These are phyloP conservation scores for Kodamaea derodonti DNA, from an alignment of 1,139 yeast species.

Conservation along the genomic window DNA sequence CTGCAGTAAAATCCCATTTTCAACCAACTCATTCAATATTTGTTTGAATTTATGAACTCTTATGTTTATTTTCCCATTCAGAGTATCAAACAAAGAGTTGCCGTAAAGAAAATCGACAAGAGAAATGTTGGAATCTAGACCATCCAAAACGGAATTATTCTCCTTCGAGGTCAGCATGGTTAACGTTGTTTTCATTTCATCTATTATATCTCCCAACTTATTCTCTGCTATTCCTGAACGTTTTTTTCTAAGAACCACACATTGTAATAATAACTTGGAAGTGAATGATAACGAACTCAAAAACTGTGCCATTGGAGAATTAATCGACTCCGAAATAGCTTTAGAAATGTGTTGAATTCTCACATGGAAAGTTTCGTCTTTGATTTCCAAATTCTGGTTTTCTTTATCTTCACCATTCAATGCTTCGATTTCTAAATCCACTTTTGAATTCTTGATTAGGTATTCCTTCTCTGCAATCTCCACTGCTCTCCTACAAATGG, in stretches of 20 bases:
- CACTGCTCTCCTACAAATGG: constrained; percentile 85
- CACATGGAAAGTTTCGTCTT: constrained; percentile 34
- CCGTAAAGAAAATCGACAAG: constrained; percentile 31
- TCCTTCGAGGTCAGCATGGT: constrained; percentile 24
- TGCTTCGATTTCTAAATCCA: constrained; percentile 7
- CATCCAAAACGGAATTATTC: constrained; percentile 14
- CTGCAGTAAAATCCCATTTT: constrained; percentile 75
- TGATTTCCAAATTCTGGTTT: constrained; percentile 12
- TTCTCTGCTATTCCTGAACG: constrained; percentile 73
- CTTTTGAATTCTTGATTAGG: constrained; percentile 15
- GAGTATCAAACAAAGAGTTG: constrained; percentile 11
- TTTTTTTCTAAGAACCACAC: constrained; percentile 59
- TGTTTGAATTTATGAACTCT: constrained; percentile 46
- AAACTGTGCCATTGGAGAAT: constrained; percentile 64
- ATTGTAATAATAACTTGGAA: constrained; percentile 67
- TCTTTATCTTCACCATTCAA: constrained; percentile 11
- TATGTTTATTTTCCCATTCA: constrained; percentile 19
- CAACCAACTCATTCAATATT: constrained; percentile 64
- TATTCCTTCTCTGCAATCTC: constrained; percentile 76
- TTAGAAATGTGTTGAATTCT: constrained; percentile 18
- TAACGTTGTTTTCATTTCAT: constrained; percentile 57
- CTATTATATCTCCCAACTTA: constrained; percentile 69
- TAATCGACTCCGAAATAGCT: constrained; percentile 79
- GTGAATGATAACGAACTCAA: constrained; percentile 61
- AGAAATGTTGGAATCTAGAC: constrained; percentile 13